Conservation (phyloP, 106 monocot species). For the Gastrodia elata region DNA sequence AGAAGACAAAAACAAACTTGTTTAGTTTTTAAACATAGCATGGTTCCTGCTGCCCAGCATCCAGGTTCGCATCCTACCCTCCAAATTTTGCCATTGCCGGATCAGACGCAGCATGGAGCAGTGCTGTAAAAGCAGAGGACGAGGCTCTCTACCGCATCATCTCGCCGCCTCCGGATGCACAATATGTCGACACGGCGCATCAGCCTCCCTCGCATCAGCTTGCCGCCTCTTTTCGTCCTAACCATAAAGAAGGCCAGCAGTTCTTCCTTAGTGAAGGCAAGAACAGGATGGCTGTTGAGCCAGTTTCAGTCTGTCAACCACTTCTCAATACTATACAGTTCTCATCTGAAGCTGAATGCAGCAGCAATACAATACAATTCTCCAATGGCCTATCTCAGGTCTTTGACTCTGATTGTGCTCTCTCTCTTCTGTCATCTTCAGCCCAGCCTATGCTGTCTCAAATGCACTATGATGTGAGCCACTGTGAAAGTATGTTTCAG, state of each 20-base stretch:
- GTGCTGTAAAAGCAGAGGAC: constrained; percentile 28
- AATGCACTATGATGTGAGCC: constrained; percentile 3
- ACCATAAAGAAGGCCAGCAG: constrained; percentile 37
- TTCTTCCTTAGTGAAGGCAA: constrained; percentile 22
- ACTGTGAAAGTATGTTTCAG: constrained; percentile 33
- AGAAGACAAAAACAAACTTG: too few species aligned
- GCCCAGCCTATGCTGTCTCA: constrained; percentile 23
- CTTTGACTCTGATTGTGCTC: constrained; percentile 76
- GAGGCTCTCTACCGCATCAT: not conserved
- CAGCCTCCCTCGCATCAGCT: constrained; percentile 17
- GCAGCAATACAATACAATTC: constrained; percentile 10
- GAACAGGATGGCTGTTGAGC: constrained; percentile 16
- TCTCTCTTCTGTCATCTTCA: constrained; percentile 99
- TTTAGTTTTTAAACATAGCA: not conserved
- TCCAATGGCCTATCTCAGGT: constrained; percentile 8
- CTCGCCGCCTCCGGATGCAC: constrained; percentile 7
- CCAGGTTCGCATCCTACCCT: constrained; percentile 19
- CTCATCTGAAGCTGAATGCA: constrained; percentile 21
- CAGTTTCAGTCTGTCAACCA: constrained; percentile 19
- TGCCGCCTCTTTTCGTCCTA: constrained; percentile 15
- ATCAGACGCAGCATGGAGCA: constrained; percentile 21
- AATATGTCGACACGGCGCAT: constrained; percentile 3
- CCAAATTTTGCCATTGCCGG: constrained; percentile 22
- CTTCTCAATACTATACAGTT: constrained; percentile 24
- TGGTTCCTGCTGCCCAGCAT: constrained; percentile 6